Base-by-base conservation (phyloP, 352 stramenopile species). In the Globisporangium radiosum region DNA sequence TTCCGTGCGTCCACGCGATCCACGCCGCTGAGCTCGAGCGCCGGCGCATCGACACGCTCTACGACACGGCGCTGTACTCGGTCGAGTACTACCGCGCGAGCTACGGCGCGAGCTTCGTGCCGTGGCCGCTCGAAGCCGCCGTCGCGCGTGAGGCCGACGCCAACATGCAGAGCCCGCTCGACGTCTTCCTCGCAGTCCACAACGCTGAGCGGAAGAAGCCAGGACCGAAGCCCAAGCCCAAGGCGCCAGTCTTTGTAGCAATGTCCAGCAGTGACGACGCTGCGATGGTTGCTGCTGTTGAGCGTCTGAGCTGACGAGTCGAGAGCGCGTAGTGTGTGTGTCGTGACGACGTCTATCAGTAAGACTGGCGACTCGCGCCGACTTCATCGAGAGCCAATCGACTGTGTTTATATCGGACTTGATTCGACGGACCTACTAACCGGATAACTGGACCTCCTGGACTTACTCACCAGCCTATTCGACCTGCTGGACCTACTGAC, bases 1-100 rank as follows among this genome's bases (percentile, higher is more conserved):
- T 92, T 50, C 82, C 82, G 39, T 92, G 82, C 40, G 73, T 90
- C 58, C 82, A 92, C 58, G 79, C 72, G 4, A 88, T 92, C 52
- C 79, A 92, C 57, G 78, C 82, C 2, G 72, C 79, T 3, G 82
- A 90, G 62, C 62, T 92, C 40, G 81, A 88, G 52, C 78, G 81
- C 36, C 82, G 71, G 15, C 79, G 80, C 54, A 85, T 92, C 25
- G 79, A 92, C 53, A 79, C 79, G 33, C 68, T 92, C 3, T 92
- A 90, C 68, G 71, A 87, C 57, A 70, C 64, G 17, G 79, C 85
- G 58, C 63, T 79, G 42, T 80, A 89, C 70, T 89, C 78, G 63
- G 78, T 88, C 10, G 77, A 85, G 57, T 70, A 82, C 45, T 88
- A 87, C 60, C 52, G 73, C 44, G 69, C 58, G n/a, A 82, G 72